These are phyloP conservation scores for Dicorynia guianensis DNA, from an alignment of 306 rosid species.

Conservation along the genomic window DNA sequence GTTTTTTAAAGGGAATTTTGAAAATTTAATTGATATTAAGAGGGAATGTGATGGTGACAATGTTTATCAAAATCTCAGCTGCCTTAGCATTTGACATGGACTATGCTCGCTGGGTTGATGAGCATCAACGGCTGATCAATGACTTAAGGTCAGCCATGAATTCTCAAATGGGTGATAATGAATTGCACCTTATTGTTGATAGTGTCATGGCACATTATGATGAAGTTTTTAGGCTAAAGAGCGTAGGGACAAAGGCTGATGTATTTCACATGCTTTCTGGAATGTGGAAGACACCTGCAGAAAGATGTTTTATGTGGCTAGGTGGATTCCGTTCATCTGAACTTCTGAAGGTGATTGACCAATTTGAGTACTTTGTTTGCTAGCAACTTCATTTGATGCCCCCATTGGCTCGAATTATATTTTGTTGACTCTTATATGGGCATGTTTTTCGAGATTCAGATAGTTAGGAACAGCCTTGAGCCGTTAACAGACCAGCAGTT, in stretches of 20 bases:
- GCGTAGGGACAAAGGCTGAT: conserved; percentile 77
- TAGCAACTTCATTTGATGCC: not conserved
- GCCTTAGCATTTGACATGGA: conserved; percentile 76
- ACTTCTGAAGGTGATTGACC: conserved; percentile 71
- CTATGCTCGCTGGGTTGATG: conserved; percentile 77
- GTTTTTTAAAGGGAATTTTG: not conserved
- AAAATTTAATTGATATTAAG: not conserved
- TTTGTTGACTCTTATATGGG: not conserved
- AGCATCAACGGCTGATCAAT: conserved; percentile 68
- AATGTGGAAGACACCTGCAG: conserved; percentile 88
- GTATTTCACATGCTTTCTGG: conserved; percentile 93
- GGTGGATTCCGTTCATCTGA: conserved; percentile 92
- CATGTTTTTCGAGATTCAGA: conserved; percentile 52
- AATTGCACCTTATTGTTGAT: conserved; percentile 71
- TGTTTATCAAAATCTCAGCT: conserved; percentile 45
- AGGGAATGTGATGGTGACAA: not conserved
- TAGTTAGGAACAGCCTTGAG: conserved; percentile 81
- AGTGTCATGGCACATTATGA: conserved; percentile 74
- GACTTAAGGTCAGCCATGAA: conserved; percentile 71
- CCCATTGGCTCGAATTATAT: not conserved
- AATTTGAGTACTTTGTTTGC: not conserved
- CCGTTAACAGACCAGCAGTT: conserved; percentile 76
- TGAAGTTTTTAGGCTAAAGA: conserved; percentile 73
- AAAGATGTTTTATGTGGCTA: conserved; percentile 92
- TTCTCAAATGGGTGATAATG: conserved; percentile 69